Conservation (phyloP, 805 yeast species). For the Kazachstania psychrophila region DNA sequence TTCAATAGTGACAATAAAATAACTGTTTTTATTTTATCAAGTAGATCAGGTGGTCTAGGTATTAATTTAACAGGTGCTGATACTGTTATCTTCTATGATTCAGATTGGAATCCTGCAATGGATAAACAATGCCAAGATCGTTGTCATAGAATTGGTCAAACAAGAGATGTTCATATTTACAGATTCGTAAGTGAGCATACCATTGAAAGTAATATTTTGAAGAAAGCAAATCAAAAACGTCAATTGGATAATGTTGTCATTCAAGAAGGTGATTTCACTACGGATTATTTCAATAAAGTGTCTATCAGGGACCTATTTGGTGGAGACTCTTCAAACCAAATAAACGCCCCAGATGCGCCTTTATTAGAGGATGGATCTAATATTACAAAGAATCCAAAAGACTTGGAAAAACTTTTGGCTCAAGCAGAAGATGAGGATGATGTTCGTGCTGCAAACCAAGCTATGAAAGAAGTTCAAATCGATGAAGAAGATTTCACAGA, state of each 20-base stretch:
- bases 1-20: slow-evolving; percentile 80
- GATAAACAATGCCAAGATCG: slow-evolving; percentile 98
- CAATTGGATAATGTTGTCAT: slow-evolving; percentile 90
- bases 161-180: slow-evolving; percentile 94
- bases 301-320: slow-evolving; percentile 82
- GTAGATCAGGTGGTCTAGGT: slow-evolving; percentile 97
- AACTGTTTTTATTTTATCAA: slow-evolving; percentile 85
- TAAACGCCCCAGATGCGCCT: slow-evolving; percentile 33
- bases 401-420: slow-evolving; percentile 58
- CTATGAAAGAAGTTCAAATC: slow-evolving; percentile 65
- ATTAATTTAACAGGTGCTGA: slow-evolving; percentile 97
- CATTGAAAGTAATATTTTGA: slow-evolving; percentile 87
- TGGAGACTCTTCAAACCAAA: slow-evolving; percentile 29
- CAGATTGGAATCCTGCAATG: slow-evolving; percentile 99
- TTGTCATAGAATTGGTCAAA: slow-evolving; percentile 98
- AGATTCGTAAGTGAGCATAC: slow-evolving; percentile 93
- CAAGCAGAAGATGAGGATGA: slow-evolving; percentile 95
- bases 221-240: slow-evolving; percentile 89
- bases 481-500: slow-evolving; percentile 83
- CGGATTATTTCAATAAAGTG: slow-evolving; percentile 84
- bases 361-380: slow-evolving; percentile 27
- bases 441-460: slow-evolving; percentile 79
- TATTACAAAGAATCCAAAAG: slow-evolving; percentile 29
- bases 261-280: slow-evolving; percentile 96
- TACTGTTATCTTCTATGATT: slow-evolving; percentile 94